These are phyloP conservation scores for Metschnikowia aberdeeniae DNA, from an alignment of 805 yeast species.

Conservation along the genomic window DNA sequence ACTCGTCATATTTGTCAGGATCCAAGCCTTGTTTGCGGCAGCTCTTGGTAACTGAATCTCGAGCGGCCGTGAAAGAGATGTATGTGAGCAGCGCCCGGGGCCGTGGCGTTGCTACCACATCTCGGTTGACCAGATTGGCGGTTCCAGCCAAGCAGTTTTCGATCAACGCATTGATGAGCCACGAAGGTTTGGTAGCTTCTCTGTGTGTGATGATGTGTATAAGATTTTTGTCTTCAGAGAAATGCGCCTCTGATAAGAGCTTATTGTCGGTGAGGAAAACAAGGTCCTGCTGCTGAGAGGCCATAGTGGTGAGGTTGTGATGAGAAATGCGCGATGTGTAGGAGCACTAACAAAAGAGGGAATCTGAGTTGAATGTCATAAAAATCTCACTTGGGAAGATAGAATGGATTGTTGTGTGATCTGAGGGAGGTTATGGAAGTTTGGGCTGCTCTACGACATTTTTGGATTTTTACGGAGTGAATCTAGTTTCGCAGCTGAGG, in stretches of 20 bases:
- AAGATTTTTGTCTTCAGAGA: conserved; percentile 13
- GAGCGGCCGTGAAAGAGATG: conserved; percentile 32
- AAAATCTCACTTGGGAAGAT: too few relatives aligned
- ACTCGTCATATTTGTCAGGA: conserved; percentile 20
- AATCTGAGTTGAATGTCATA: too few relatives aligned
- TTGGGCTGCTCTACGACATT: neutral
- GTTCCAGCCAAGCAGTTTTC: conserved; percentile 51
- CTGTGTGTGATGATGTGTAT: conserved; percentile 30
- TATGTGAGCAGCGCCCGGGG: conserved; percentile 29
- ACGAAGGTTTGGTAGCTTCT: conserved; percentile 56
- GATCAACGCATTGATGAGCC: conserved; percentile 56
- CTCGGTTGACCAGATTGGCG: conserved; percentile 36
- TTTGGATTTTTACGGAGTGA: neutral
- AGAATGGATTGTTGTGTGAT: too few relatives aligned
- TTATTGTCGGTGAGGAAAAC: conserved; percentile 48
- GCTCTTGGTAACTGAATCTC: conserved; percentile 30
- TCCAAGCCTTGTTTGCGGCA: conserved; percentile 40
- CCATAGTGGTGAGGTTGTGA: conserved; percentile 6
- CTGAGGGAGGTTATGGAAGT: neutral
- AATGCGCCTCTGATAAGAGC: conserved; percentile 30
- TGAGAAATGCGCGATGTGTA: neutral
- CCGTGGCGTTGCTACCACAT: conserved; percentile 13
- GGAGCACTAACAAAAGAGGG: neutral
- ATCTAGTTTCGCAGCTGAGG: too few relatives aligned
- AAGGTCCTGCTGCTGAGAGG: conserved; percentile 56